phyloP scores from a whole-genome alignment of 2,329 filamentous ascomycete genomes.

The Cadophora malorum region DNA sequence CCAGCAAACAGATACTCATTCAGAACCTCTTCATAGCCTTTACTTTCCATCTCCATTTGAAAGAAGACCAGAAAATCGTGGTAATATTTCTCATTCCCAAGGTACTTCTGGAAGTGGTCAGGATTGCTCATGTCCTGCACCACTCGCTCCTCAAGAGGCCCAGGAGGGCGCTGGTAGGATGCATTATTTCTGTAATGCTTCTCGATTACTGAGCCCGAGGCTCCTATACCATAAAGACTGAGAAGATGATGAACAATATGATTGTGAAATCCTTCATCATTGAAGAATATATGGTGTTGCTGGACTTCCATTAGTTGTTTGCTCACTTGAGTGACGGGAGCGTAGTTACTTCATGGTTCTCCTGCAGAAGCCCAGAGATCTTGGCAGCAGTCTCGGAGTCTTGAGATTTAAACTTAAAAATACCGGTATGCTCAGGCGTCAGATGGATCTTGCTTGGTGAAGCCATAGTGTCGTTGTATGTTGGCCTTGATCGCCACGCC shows the following conservation, averaged over 20 bases:
- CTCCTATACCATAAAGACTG: slow-evolving; percentile 77
- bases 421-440: slow-evolving; percentile 55
- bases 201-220: slow-evolving; percentile 63
- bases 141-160: slow-evolving; percentile 55
- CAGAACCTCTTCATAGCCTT: slow-evolving; percentile 67
- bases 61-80: slow-evolving; percentile 80
- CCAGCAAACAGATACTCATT: slow-evolving; percentile 72
- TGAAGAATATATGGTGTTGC: slow-evolving; percentile 82
- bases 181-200: slow-evolving; percentile 69
- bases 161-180: slow-evolving; percentile 66
- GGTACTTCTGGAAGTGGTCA: slow-evolving; percentile 59
- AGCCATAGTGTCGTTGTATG: slow-evolving; percentile 24
- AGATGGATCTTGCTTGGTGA: slow-evolving; percentile 53
- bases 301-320: slow-evolving; percentile 48
- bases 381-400: slow-evolving; percentile 65
- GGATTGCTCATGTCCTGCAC: slow-evolving; percentile 57
- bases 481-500: slow-evolving; percentile 26
- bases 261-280: slow-evolving; percentile 77
- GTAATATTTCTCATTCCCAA: slow-evolving; percentile 72
- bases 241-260: slow-evolving; percentile 83
- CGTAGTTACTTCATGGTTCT: slow-evolving; percentile 66
- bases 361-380: slow-evolving; percentile 73
- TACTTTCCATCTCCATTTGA: slow-evolving; percentile 70
- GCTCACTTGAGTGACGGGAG: too few species aligned
- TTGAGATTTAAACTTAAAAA: slow-evolving; percentile 55